Base-by-base conservation (phyloP, 2,329 filamentous ascomycete genomes). In the Colletotrichum phormii region DNA sequence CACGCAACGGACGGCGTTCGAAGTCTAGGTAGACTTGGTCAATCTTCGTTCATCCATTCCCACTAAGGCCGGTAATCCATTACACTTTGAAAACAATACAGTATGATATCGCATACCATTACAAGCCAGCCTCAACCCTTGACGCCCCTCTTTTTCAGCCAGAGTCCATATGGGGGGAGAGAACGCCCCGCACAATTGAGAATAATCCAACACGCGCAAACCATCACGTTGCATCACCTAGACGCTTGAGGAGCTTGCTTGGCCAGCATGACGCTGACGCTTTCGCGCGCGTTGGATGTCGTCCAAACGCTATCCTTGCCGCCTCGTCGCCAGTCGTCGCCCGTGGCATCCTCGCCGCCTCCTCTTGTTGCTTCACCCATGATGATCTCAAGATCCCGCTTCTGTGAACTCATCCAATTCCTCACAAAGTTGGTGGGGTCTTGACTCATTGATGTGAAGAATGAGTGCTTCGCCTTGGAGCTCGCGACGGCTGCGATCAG, bases 391-490 rank as follows among this genome's bases (percentile, higher is more conserved):
- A 98, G 86, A 81, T 98, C 96, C 61, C 95, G 89, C 84, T 95
- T 95, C 85, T 99, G 97, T 18, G 93, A 96, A 78, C 92, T 95
- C 64, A 97, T 87, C 97, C 97, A 99, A 79, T 94, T 91, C 75
- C 90, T 91, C 73, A 98, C 88, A 78, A 98, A 98, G 13, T 89
- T 90, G 18, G 94, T 92, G 0, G 97, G 97, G 77, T 98, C 95
- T 75, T 93, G 90, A 72, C 91, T 90, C 75, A 98, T 87, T 5
- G 91, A 90, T 7, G 90, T 91, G 82, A 97, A 93, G 85, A 99
- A 99, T 18, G 92, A 90, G 81, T 98, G 94, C 81, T 97, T 97
- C 29, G 95, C 94, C 80, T 97, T 97, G 31, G 94, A 94, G 76
- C 95, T 91, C 33, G 92, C 89, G 57, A 98, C 89, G 1, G 94